Percentiles rank a stretch among this genome's conserved stretches.
phyloP scores from a whole-genome alignment of 176 grass and related monocot genomes.

The Ensete ventricosum region DNA sequence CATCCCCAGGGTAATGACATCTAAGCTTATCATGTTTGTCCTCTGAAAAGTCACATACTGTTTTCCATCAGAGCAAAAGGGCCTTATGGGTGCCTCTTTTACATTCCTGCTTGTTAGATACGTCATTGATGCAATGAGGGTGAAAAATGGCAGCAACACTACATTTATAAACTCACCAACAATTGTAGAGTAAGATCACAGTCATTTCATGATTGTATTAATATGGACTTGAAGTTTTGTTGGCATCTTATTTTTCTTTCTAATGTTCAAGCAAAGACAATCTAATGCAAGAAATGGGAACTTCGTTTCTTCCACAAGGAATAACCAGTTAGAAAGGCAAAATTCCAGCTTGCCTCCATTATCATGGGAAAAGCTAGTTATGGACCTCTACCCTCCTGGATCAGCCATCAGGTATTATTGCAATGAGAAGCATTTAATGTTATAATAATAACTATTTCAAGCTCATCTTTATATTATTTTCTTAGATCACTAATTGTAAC shows the following conservation, averaged over 20 bases:
- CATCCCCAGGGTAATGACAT: conserved; percentile 68
- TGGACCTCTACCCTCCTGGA: conserved; percentile 70
- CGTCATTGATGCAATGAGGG: conserved; percentile 63
- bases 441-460: background rate
- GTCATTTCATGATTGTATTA: background rate
- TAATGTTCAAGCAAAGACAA: conserved; percentile 98
- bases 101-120: conserved; percentile 31
- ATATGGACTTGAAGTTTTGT: background rate
- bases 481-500: background rate
- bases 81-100: background rate
- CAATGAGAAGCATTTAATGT: background rate
- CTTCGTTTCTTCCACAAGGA: conserved; percentile 26
- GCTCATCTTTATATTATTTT: background rate
- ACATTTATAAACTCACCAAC: conserved; percentile 50
- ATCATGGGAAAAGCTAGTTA: conserved; percentile 55
- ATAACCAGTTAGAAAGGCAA: conserved; percentile 38
- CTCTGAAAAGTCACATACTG: background rate
- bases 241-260: conserved; percentile 16
- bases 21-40: conserved; percentile 2
- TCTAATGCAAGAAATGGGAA: conserved; percentile 69
- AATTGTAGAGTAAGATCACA: conserved; percentile 66
- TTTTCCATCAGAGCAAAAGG: background rate
- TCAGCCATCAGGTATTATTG: conserved; percentile 59
- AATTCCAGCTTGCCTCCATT: conserved; percentile 24
- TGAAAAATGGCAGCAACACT: conserved; percentile 45